Conservation (phyloP, 2,329 filamentous ascomycete genomes). For the Aspergillus spinulosporus region DNA sequence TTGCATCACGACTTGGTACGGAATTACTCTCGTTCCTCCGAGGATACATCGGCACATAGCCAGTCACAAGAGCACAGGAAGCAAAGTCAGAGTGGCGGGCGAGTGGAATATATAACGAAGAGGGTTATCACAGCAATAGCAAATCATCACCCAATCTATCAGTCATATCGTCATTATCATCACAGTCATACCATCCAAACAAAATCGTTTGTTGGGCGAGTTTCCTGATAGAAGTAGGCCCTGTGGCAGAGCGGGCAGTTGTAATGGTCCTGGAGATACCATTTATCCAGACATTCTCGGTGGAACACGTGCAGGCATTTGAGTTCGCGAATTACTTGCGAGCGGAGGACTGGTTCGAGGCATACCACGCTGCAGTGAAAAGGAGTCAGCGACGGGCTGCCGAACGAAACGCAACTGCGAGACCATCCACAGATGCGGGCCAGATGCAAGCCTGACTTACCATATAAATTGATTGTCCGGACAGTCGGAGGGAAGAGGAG, state of each 20-base stretch:
- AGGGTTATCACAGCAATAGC: background rate
- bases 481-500: constrained; percentile 34
- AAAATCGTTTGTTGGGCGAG: constrained; percentile 34
- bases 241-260: constrained; percentile 42
- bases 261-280: constrained; percentile 42
- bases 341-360: constrained; percentile 37
- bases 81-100: too few relatives aligned
- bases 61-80: too few relatives aligned
- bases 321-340: constrained; percentile 40
- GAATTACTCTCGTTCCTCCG: too few relatives aligned
- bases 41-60: too few relatives aligned
- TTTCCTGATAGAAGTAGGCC: constrained; percentile 36
- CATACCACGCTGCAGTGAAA: constrained; percentile 34
- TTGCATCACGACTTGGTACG: too few relatives aligned
- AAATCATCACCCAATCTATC: constrained; percentile 5
- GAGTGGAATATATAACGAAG: constrained; percentile 1
- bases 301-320: constrained; percentile 44
- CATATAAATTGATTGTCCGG: constrained; percentile 40
- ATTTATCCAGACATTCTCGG: constrained; percentile 42
- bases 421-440: background rate
- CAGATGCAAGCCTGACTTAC: constrained; percentile 23
- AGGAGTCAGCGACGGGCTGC: too few relatives aligned
- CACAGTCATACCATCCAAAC: constrained; percentile 38
- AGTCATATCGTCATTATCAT: background rate
- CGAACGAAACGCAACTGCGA: too few relatives aligned